These are phyloP conservation scores for Moringa oleifera DNA, from an alignment of 345 rosid species.

Conservation along the genomic window DNA sequence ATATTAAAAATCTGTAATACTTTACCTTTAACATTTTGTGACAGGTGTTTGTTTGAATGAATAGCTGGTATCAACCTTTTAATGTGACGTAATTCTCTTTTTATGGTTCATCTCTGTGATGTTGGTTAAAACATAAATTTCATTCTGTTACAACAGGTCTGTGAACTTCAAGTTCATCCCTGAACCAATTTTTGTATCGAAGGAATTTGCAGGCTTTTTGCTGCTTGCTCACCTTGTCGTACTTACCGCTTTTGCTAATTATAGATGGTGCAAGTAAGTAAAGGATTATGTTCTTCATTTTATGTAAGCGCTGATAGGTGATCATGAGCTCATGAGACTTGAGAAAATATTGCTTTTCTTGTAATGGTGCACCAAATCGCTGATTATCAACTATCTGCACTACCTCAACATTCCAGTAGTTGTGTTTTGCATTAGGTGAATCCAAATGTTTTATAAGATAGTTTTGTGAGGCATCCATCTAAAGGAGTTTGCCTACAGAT, in stretches of 20 bases:
- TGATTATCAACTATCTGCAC: neutral
- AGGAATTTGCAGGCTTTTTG: constrained; percentile 77
- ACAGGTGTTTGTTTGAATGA: neutral
- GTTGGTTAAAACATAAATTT: constrained; percentile 15
- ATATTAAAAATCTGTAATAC: neutral
- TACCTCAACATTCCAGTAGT: neutral
- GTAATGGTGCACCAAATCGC: neutral
- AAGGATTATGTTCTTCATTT: neutral
- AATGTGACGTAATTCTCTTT: neutral
- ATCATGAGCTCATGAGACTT: neutral
- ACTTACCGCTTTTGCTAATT: constrained; percentile 63
- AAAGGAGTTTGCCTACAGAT: neutral
- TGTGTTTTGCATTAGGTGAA: neutral
- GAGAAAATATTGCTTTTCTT: neutral
- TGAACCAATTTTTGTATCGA: constrained; percentile 79
- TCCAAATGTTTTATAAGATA: neutral
- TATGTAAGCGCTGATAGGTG: neutral
- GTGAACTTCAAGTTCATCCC: constrained; percentile 96
- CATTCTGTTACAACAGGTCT: constrained; percentile 58
- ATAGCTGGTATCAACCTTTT: neutral
- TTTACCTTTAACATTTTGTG: neutral
- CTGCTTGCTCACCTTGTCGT: constrained; percentile 63
- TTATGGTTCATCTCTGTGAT: neutral
- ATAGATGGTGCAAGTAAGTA: constrained; percentile 96
- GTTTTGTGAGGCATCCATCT: neutral